A percentile compares a stretch with the other conserved stretches of the same genome.
Conservation (phyloP, 139 green algal species). For the Tetraselmis chui region DNA sequence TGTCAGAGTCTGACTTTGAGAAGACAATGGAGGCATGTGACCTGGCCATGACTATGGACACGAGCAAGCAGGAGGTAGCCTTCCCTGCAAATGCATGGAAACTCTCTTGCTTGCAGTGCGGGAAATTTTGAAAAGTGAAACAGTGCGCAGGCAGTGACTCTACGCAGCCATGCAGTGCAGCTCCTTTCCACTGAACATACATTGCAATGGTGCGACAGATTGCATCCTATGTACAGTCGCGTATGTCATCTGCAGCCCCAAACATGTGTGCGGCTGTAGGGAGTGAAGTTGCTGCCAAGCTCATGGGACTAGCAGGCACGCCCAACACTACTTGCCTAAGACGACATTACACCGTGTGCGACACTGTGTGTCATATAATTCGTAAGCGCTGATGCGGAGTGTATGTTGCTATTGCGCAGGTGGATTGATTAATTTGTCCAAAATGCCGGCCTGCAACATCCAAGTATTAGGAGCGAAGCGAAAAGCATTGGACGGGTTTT, state of each 20-base stretch:
- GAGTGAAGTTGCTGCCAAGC: constrained; percentile 79
- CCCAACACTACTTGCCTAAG: no score
- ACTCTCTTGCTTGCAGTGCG: no score
- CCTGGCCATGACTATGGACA: constrained; percentile 72
- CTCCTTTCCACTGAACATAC: no score
- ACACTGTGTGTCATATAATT: no score
- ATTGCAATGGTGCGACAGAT: no score
- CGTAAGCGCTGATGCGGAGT: no score
- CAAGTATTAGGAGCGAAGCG: constrained; percentile 86
- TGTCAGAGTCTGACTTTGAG: constrained; percentile 30
- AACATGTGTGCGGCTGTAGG: constrained; percentile 87
- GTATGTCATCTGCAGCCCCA: constrained; percentile 88
- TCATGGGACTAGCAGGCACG: constrained; percentile 83
- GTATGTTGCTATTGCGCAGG: no score
- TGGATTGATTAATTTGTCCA: constrained; percentile 71
- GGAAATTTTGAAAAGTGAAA: no score
- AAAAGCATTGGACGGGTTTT: constrained; percentile 79
- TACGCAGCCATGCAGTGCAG: no score
- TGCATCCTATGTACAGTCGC: constrained; percentile 63
- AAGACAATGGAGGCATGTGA: constrained; percentile 61
- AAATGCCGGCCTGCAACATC: constrained; percentile 93
- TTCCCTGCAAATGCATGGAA: no score
- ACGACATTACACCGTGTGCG: no score
- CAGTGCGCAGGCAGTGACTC: no score
- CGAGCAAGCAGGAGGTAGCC: constrained; percentile 65